Percentiles rank a stretch among this genome's conserved stretches.
phyloP scores from a whole-genome alignment of 2,329 filamentous ascomycete species.

The Penicillium sp. region DNA sequence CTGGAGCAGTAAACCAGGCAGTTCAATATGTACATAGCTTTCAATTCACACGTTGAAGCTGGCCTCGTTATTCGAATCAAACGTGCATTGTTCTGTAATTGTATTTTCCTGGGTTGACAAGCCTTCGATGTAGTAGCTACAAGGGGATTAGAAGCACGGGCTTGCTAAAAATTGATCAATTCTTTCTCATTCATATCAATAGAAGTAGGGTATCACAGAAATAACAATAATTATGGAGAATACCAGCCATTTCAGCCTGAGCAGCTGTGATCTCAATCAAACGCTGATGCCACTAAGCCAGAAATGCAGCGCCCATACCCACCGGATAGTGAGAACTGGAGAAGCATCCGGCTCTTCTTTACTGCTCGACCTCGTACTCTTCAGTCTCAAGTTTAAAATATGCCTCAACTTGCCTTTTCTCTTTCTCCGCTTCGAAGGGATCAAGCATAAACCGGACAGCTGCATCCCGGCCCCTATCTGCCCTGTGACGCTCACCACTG shows the following conservation, averaged over 20 bases:
- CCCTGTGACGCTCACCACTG: slow-evolving; percentile 45
- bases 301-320: not conserved
- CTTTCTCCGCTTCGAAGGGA: slow-evolving; percentile 68
- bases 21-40: slow-evolving; percentile 25
- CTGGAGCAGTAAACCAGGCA: not conserved
- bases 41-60: slow-evolving; percentile 20
- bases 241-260: not conserved
- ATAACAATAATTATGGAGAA: not conserved
- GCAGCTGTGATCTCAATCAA: not conserved
- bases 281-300: not conserved
- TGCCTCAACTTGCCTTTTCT: slow-evolving; percentile 65
- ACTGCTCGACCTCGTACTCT: slow-evolving; percentile 51
- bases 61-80: not conserved
- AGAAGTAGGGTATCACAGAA: slow-evolving; percentile 4
- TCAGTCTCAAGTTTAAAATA: slow-evolving; percentile 78
- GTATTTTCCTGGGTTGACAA: not conserved
- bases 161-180: not conserved
- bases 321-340: not conserved
- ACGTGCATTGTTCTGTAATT: not conserved
- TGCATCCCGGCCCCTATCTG: slow-evolving; percentile 58
- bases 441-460: slow-evolving; percentile 91
- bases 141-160: not conserved
- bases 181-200: not conserved
- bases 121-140: not conserved
- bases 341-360: not conserved